A percentile compares a stretch with the other conserved stretches of the same genome.
These are phyloP conservation scores for Helotiales sp. DNA, from an alignment of 2,329 filamentous ascomycete species.

Conservation along the genomic window DNA sequence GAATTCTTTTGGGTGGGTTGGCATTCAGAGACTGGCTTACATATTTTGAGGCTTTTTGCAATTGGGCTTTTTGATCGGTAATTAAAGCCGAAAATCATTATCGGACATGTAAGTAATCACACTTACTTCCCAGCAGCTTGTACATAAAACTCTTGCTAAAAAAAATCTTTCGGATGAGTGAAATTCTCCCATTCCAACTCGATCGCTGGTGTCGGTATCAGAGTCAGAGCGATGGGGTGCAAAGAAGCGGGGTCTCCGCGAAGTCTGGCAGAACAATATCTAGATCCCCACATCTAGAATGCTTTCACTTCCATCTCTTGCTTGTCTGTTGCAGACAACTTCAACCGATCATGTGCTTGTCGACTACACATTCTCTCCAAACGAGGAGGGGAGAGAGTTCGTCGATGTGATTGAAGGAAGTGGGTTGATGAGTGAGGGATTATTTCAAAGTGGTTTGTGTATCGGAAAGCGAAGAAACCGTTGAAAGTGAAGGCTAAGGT, in stretches of 20 bases:
- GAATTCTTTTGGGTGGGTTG: conserved; percentile 52
- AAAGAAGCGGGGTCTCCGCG: conserved; percentile 45
- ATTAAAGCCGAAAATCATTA: conserved; percentile 58
- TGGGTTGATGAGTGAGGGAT: conserved; percentile 53
- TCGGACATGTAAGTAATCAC: conserved; percentile 48
- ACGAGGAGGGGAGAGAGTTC: conserved; percentile 54
- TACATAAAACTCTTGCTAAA: neutral
- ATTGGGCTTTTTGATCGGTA: conserved; percentile 60
- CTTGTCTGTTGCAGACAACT: conserved; percentile 50
- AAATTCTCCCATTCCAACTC: conserved; percentile 60
- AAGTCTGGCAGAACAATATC: conserved; percentile 61
- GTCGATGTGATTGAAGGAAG: conserved; percentile 55
- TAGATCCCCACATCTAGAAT: conserved; percentile 63
- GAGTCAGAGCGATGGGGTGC: conserved; percentile 40
- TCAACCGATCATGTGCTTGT: conserved; percentile 57
- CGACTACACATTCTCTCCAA: conserved; percentile 61
- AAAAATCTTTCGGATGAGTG: conserved; percentile 49
- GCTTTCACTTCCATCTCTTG: conserved; percentile 55
- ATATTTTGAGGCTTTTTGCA: conserved; percentile 55
- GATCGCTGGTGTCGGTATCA: conserved; percentile 49
- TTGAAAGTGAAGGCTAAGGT: conserved; percentile 39
- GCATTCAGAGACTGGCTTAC: conserved; percentile 56
- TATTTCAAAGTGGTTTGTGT: conserved; percentile 55
- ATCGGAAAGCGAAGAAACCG: conserved; percentile 56
- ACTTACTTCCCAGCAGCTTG: neutral